Evolutionary conservation across 2,329 filamentous ascomycete genomes (phyloP).

Genomic region (Talaromyces sp.): DNA sequence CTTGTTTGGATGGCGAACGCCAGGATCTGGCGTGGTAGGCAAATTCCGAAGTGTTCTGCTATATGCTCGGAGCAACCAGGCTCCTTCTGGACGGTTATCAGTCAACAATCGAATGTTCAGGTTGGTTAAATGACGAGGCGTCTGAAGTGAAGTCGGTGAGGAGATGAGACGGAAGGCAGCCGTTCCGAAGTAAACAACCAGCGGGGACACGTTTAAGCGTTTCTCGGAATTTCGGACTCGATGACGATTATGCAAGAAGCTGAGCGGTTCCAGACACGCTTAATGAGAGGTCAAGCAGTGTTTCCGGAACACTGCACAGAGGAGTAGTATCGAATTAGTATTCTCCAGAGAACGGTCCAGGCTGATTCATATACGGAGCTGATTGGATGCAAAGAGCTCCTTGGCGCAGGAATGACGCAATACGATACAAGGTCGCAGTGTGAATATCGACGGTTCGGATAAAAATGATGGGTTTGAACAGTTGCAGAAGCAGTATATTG

Average conservation of each 20-base stretch:
- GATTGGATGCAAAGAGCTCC: not conserved
- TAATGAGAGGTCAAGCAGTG: not conserved
- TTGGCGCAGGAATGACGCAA: slow-evolving; percentile 2
- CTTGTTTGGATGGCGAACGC: slow-evolving; percentile 3
- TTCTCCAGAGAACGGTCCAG: not conserved
- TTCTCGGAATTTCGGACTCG: not conserved
- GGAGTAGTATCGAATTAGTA: not conserved
- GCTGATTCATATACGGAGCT: not conserved
- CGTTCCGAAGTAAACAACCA: not conserved
- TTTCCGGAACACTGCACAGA: slow-evolving; percentile 10
- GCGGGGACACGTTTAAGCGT: not conserved
- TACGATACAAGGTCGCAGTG: not conserved
- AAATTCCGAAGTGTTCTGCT: not conserved
- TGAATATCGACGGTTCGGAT: not conserved
- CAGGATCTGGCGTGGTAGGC: not conserved
- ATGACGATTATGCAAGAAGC: not conserved
- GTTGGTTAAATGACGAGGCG: not conserved
- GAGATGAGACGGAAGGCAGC: not conserved
- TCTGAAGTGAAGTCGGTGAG: not conserved
- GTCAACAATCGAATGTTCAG: not conserved
- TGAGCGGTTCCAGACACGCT: slow-evolving; percentile 7
- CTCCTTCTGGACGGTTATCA: not conserved
- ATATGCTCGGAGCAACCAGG: not conserved
- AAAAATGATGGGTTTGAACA: not conserved
- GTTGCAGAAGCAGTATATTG: not conserved